Evolutionary conservation across 768 basidiomycete species (phyloP), one percentile per base, ranked within the genome.

Genomic region (Hypsizygus marmoreus): DNA sequence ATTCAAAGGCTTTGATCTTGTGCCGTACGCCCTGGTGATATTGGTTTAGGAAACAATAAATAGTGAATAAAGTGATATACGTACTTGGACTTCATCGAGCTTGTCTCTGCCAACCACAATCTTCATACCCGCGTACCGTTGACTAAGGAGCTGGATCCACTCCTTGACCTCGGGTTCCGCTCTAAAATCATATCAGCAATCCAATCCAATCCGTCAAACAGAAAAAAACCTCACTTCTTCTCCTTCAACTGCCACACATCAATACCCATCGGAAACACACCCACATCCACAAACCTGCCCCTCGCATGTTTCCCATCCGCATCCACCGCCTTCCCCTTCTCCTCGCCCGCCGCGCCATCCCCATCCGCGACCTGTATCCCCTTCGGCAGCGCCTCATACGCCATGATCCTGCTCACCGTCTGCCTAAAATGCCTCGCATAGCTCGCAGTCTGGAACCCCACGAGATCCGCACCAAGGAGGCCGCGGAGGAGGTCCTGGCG

Each of bases 191-290:
- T 10, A 33, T 49, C 35, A 55, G 38, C 30, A 43, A 9, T 31
- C 30, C 13, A 13, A 25, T 11, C 32, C 14, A 45, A 24, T 19
- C 1, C 14, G 17, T 37, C 12, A 25, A 41, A 3, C 16, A 17
- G 32, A 43, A 12, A 34, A 34, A 40, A 12, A 8, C 47, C 26
- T 63, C 47, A 84, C 85, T 80, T 84, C 65, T 84, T 84, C 52
- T 80, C 74, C 50, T 79, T 80, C 34, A 92, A 63, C 39, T 79
- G 74, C 43, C 67, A 66, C 4, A 92, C 88, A 58, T 94, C 91
- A 45, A 94, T 92, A 5, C 91, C 90, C 82, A 92, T 91, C 0
- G 91, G 88, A 61, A 91, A 90, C n/a, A 88, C 87, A 1, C 84
- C 88, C 11, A 92, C 89, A 55, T 92, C 88, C 17, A 92, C 85